Evolutionary conservation across 305 asterid species (phyloP), one percentile per base, ranked within the genome.

Genomic region (Ilex paraguariensis): DNA sequence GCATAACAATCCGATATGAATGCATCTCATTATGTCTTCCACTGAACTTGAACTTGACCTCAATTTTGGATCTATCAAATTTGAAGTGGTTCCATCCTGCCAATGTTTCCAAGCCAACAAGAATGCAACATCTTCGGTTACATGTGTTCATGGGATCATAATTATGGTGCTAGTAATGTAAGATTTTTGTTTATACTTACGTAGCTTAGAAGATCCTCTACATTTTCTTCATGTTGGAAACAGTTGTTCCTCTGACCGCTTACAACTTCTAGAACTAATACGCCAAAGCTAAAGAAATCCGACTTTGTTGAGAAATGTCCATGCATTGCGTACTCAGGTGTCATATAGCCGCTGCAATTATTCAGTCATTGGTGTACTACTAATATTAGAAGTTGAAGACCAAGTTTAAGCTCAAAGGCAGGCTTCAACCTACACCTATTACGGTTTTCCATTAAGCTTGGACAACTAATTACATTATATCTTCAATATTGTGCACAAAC

Each of bases 61-160:
- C 58, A 79, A 11, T 6, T 7, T 42, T 2, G 48, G 48, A 11
- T 42, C 48, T 11, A 42, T 42, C 12, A 42, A 21, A 9, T 65
- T 61, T 45, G 36, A 67, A n/a, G 65, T 33, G 13, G 74, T 70
- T 17, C 68, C 75, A 16, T 76, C 70, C 7, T 16, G 30, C 85
- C 85, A 79, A 33, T 63, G 73, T 70, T 67, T 76, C 82, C 83
- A 81, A 17, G 73, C 67, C 86, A 77, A 51, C 31, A 3, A 15
- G 1, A 64, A 12, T 42, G 12, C 12, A 42, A 6, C 12, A 11
- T 0, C 10, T 7, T 6, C 8, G 12, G 12, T 42, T 42, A 6
- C 2, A 42, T 42, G 48, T 11, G 12, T 6, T 42, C 8, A 42
- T 42, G 12, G 12, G 12, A 11, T 6, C 8, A 42, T 0, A 42